A percentile compares a stretch with the other conserved stretches of the same genome.
Conservation (phyloP, 352 stramenopile species). For the Blastocystis sp. region DNA sequence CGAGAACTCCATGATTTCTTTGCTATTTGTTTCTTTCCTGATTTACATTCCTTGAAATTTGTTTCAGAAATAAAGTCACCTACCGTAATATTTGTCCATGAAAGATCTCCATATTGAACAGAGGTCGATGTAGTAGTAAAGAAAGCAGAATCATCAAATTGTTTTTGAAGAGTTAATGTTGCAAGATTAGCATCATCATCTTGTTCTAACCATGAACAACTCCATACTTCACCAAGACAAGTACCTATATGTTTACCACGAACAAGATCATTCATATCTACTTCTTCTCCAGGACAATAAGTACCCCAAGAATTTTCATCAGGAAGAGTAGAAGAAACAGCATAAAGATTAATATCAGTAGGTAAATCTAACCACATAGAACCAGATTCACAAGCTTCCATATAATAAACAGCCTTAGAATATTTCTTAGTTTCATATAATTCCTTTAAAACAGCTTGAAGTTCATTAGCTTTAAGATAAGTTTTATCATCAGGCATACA, state of each 20-base stretch:
- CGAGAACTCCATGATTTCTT: constrained; percentile 35
- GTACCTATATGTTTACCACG: constrained; percentile 53
- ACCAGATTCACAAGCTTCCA: constrained; percentile 66
- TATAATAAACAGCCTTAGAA: constrained; percentile 44
- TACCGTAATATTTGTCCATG: constrained; percentile 35
- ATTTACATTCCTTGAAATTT: too few relatives aligned
- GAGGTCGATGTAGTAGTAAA: constrained; percentile 39
- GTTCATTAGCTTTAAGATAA: constrained; percentile 49
- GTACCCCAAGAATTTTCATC: constrained; percentile 61
- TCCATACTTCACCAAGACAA: constrained; percentile 47
- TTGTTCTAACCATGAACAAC: constrained; percentile 37
- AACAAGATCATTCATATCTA: constrained; percentile 47
- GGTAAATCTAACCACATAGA: constrained; percentile 64
- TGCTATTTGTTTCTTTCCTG: too few relatives aligned
- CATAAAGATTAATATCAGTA: constrained; percentile 60
- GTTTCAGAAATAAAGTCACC: constrained; percentile 10
- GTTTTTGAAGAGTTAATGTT: constrained; percentile 34
- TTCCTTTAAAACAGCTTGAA: constrained; percentile 50
- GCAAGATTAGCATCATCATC: constrained; percentile 27
- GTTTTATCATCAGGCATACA: constrained; percentile 56
- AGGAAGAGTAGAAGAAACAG: constrained; percentile 59
- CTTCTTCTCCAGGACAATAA: constrained; percentile 49
- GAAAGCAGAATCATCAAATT: constrained; percentile 37
- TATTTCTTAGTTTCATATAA: constrained; percentile 62
- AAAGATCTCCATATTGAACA: constrained; percentile 40